Evolutionary conservation across 148 eudicot species (phyloP), one percentile per base, ranked within the genome.

Genomic region (Nepenthes gracilis): DNA sequence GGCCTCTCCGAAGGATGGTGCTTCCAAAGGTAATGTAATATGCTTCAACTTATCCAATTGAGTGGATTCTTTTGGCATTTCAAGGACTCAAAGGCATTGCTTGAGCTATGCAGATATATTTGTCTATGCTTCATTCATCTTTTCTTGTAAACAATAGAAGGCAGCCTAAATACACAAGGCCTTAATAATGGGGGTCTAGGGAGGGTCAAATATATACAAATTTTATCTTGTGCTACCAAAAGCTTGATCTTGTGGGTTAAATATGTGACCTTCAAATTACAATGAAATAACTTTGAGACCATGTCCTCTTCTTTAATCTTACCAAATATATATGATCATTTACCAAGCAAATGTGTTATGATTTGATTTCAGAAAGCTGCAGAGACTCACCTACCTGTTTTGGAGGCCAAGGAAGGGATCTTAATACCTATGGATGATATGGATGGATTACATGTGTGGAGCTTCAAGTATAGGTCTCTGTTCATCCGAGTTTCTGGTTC

Each of bases 401-500:
- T 49, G 53, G 53, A 49, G 10, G 13, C 15, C 10, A 49, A 49
- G 53, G 53, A 49, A 49, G 53, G 53, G 53, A 49, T 49, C 53
- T 49, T 49, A 5, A 49, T 49, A 2, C 6, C 53, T 2, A 49
- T 49, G 53, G 53, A 49, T n/a, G 53, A 49, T 49, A 49, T 49
- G 53, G 53, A 49, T 49, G 53, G 53, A 10, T 49, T 49, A 11
- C 53, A 49, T 11, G 53, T 49, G 2, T 49, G 53, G 53, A 49
- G 53, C 53, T 49, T 49, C 53, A 49, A 49, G 53, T 49, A 49
- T 12, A 49, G 53, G 53, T n/a, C 12, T 49, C 10, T 49, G n/a
- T 11, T 10, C 53, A 11, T 49, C 45, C 8, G 6, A 8, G 45
- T 8, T 40, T 40, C 8, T 3, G 45, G 8, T 40, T 4, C 45